phyloP scores from a whole-genome alignment of 1,139 yeast species.

The Maudiozyma humilis region DNA sequence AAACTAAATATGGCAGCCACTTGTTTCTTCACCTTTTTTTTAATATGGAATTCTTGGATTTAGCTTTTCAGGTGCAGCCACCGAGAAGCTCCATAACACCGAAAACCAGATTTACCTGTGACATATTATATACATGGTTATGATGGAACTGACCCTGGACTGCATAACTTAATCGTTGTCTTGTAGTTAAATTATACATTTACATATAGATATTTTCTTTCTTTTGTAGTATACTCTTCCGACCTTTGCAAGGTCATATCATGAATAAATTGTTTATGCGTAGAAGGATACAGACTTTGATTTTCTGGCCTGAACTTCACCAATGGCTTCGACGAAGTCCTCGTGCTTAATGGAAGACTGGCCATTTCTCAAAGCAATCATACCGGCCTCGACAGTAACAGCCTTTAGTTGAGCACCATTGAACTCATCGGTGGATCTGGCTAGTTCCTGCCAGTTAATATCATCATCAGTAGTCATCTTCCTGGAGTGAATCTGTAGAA shows the following conservation, averaged over 20 bases:
- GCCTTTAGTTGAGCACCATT: slow-evolving; percentile 98
- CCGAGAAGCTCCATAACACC: background rate
- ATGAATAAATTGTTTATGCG: slow-evolving; percentile 41
- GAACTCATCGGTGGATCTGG: slow-evolving; percentile 95
- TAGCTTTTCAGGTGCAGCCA: background rate
- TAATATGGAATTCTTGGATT: background rate
- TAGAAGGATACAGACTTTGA: slow-evolving; percentile 90
- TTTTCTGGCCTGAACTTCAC: slow-evolving; percentile 98
- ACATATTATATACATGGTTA: background rate
- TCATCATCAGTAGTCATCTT: slow-evolving; percentile 91
- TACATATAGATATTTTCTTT: background rate
- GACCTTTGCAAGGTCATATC: background rate
- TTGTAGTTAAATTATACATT: background rate
- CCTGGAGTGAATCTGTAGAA: slow-evolving; percentile 91
- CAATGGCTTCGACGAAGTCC: slow-evolving; percentile 95
- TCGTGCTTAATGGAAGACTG: slow-evolving; percentile 89
- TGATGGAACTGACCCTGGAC: too few species aligned
- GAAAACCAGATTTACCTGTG: background rate
- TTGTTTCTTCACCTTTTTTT: background rate
- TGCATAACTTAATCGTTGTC: too few species aligned
- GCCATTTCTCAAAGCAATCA: slow-evolving; percentile 96
- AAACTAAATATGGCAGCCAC: background rate
- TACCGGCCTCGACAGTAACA: slow-evolving; percentile 97
- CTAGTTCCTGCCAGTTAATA: slow-evolving; percentile 96
- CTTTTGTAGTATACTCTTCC: background rate